Percentiles rank a stretch among this genome's conserved stretches.
Evolutionary conservation across 441 rosid species (phyloP).

Genomic region (Croton laevigatus): DNA sequence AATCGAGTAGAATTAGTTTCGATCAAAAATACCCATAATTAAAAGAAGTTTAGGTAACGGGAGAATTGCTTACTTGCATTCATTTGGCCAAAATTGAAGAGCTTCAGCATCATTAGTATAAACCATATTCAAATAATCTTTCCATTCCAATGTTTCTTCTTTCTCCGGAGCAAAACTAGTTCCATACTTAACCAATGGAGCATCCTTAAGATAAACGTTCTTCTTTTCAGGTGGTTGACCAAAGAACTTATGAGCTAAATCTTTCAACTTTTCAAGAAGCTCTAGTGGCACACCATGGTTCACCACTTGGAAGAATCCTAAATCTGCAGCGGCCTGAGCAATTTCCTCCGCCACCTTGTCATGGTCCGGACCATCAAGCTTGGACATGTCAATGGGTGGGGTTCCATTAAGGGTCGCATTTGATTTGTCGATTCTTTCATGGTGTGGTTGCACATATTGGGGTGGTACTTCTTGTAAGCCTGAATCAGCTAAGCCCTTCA

Average conservation of each 20-base stretch:
- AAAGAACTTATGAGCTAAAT: slow-evolving; percentile 44
- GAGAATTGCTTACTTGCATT: slow-evolving; percentile 38
- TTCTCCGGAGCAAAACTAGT: slow-evolving; percentile 60
- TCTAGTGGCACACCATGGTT: slow-evolving; percentile 58
- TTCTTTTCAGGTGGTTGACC: slow-evolving; percentile 38
- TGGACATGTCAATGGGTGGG: slow-evolving; percentile 48
- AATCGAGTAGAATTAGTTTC: background rate
- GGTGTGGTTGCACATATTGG: slow-evolving; percentile 44
- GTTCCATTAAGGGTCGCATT: slow-evolving; percentile 18
- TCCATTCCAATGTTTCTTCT: slow-evolving; percentile 62
- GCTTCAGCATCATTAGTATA: slow-evolving; percentile 56
- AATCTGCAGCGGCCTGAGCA: slow-evolving; percentile 42
- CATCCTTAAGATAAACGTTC: slow-evolving; percentile 38
- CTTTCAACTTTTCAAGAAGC: slow-evolving; percentile 42
- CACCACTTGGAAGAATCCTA: slow-evolving; percentile 60
- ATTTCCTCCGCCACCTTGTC: slow-evolving; percentile 38
- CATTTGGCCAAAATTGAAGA: slow-evolving; percentile 50
- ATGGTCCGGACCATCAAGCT: slow-evolving; percentile 41
- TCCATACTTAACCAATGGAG: slow-evolving; percentile 49
- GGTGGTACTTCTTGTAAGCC: slow-evolving; percentile 47
- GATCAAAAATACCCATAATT: too few relatives aligned
- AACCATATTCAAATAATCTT: slow-evolving; percentile 47
- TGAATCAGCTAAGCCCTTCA: slow-evolving; percentile 52
- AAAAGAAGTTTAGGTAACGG: background rate
- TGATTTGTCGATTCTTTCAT: slow-evolving; percentile 44